Percentiles rank a stretch among this genome's conserved stretches.
These are phyloP conservation scores for Kodamaea anthophila DNA, from an alignment of 1,139 yeast genomes.

Conservation along the genomic window DNA sequence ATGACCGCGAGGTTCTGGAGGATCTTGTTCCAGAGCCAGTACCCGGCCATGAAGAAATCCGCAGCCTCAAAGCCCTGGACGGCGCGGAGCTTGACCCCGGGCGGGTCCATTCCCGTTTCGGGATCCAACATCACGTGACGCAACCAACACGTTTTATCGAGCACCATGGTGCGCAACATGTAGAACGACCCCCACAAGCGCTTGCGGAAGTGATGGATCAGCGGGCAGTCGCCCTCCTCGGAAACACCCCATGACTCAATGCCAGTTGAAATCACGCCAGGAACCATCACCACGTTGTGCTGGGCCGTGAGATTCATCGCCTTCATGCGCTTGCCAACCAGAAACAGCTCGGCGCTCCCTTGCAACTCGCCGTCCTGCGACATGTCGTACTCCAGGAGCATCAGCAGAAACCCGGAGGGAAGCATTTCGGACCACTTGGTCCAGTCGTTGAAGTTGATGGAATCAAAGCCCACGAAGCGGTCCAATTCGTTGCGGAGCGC, in stretches of 20 bases:
- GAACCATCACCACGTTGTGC: constrained; percentile 84
- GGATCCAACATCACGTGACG: constrained; percentile 85
- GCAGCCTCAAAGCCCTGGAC: constrained; percentile 97
- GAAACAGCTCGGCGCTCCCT: constrained; percentile 75
- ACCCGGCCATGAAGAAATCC: constrained; percentile 93
- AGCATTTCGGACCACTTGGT: constrained; percentile 53
- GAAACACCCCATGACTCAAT: constrained; percentile 85
- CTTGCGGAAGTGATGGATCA: constrained; percentile 78
- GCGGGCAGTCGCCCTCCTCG: constrained; percentile 68
- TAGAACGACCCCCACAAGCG: constrained; percentile 96
- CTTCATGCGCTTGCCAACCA: constrained; percentile 70
- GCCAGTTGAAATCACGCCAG: constrained; percentile 95
- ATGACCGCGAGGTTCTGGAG: constrained; percentile 88
- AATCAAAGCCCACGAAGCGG: constrained; percentile 49
- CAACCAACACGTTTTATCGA: constrained; percentile 91
- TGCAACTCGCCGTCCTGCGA: constrained; percentile 37
- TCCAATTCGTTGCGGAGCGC: constrained; percentile 43
- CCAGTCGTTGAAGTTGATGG: constrained; percentile 41
- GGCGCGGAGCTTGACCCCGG: constrained; percentile 71
- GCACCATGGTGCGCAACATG: constrained; percentile 87
- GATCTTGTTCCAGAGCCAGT: constrained; percentile 97
- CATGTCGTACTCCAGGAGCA: constrained; percentile 50
- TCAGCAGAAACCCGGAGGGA: constrained; percentile 58
- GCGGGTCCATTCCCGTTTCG: constrained; percentile 89
- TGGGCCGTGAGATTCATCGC: constrained; percentile 48